Evolutionary conservation across 148 eudicot genomes (phyloP).

Genomic region (Pouteria glomerata): DNA sequence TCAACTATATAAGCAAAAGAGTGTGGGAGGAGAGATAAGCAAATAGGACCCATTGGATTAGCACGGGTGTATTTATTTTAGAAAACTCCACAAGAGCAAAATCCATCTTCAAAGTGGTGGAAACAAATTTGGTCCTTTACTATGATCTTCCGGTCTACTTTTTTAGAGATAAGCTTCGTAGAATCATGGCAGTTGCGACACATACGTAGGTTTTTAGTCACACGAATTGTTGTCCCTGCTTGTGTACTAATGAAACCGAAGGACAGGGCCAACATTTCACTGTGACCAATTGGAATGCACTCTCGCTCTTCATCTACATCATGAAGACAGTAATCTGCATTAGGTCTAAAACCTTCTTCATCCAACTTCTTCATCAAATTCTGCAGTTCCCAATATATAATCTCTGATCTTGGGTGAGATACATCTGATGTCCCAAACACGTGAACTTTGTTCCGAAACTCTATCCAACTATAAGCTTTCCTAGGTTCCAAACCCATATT

Average conservation of each 20-base stretch:
- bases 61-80: too few species aligned
- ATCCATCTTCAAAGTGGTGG: constrained; percentile 65
- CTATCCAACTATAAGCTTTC: constrained; percentile 75
- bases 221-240: constrained; percentile 30
- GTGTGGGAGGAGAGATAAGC: too few species aligned
- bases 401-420: constrained; percentile 61
- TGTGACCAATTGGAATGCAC: constrained; percentile 42
- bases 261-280: constrained; percentile 62
- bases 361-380: constrained; percentile 37
- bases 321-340: constrained; percentile 46
- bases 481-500: constrained; percentile 47
- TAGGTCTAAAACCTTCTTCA: constrained; percentile 24
- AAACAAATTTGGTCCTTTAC: constrained; percentile 56
- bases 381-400: constrained; percentile 42
- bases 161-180: constrained; percentile 37
- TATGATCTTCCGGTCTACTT: constrained; percentile 41
- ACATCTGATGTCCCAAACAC: constrained; percentile 67
- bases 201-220: constrained; percentile 56
- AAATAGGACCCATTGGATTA: too few species aligned
- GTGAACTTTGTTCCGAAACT: constrained; percentile 57
- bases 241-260: constrained; percentile 54
- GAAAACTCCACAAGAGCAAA: constrained; percentile 53
- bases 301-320: constrained; percentile 61
- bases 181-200: constrained; percentile 51
- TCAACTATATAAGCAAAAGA: too few species aligned